Percentiles rank a stretch among this genome's conserved stretches.
These are phyloP conservation scores for Kockovaella imperatae DNA, from an alignment of 768 basidiomycete species.

Conservation along the genomic window DNA sequence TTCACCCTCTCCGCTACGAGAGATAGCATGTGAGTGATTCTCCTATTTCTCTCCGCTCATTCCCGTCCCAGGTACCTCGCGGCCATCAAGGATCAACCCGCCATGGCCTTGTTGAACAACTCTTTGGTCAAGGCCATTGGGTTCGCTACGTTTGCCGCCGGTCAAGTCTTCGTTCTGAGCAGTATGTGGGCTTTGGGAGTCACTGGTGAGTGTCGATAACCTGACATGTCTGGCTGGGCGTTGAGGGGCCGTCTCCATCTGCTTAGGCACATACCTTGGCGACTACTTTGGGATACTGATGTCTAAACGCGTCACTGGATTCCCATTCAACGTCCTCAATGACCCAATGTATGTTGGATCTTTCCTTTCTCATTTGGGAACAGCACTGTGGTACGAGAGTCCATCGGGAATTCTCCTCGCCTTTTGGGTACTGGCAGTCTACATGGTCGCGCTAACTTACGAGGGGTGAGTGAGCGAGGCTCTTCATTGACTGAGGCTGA, in stretches of 20 bases:
- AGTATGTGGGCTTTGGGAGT: conserved; percentile 86
- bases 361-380: conserved; percentile 78
- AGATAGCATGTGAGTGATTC: conserved; percentile 76
- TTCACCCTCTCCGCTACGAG: conserved; percentile 78
- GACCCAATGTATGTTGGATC: conserved; percentile 98
- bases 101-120: conserved; percentile 55
- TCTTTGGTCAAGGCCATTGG: conserved; percentile 54
- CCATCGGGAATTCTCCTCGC: conserved; percentile 78
- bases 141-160: conserved; percentile 56
- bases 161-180: conserved; percentile 76
- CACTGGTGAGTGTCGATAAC: conserved; percentile 54
- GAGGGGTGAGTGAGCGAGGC: conserved; percentile 63
- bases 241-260: too few species aligned
- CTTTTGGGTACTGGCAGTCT: conserved; percentile 72
- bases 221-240: too few species aligned
- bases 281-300: conserved; percentile 51
- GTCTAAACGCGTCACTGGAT: conserved; percentile 84
- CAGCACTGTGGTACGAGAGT: conserved; percentile 79
- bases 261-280: conserved; percentile 60
- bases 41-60: too few species aligned
- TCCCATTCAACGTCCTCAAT: conserved; percentile 86
- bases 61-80: background rate
- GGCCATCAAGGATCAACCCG: conserved; percentile 3
- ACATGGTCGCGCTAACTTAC: conserved; percentile 71
- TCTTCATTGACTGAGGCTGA: background rate